Evolutionary conservation across 2,329 filamentous ascomycete genomes (phyloP), one percentile per base, ranked within the genome.

Genomic region (Chalaropsis thielavioides): DNA sequence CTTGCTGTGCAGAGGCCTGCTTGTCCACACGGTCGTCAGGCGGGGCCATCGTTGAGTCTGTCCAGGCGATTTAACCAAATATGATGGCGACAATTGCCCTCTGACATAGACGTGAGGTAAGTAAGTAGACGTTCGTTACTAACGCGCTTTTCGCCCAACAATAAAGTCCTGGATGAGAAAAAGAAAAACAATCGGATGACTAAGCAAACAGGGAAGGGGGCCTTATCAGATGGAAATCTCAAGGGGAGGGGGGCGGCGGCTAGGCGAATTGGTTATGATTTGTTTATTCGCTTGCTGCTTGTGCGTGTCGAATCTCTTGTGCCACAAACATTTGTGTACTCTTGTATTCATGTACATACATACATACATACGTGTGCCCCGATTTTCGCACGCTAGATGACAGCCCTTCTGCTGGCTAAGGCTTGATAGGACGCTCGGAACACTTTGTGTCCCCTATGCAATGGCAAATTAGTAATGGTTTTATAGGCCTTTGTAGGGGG

Each of bases 1-100:
- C 89, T 72, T 92, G 87, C 70, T 90, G 86, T 19, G 89, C 89
- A 31, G 88, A 88, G 70, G 83, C 83, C 74, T 89, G 86, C 75
- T 90, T 90, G 67, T 84, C 82, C 64, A 80, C 77, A 69, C 85
- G 82, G 73, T 75, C 75, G 62, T 71, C 69, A 44, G 70, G 76
- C 73, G 73, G 73, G 69, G 75, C 73, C 73, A 75, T 76, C 65
- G 58, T 63, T 3, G 5, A 24, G 44, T 61, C 40, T 35, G n/a
- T 61, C 19, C 40, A n/a, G 38, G 17, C 24, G 41, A 13, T 40
- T 19, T 6, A 13, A 17, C 17, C 17, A 46, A 15, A 8, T 17
- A 35, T 58, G 54, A 19, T 4, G n/a, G 13, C 35, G 35, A 38
- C 6, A 4, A 8, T 38, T 38, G 35, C 10, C 35, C 5, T 38